Evolutionary conservation across 179 eudicot species (phyloP).

Genomic region (Beta corolliflora): DNA sequence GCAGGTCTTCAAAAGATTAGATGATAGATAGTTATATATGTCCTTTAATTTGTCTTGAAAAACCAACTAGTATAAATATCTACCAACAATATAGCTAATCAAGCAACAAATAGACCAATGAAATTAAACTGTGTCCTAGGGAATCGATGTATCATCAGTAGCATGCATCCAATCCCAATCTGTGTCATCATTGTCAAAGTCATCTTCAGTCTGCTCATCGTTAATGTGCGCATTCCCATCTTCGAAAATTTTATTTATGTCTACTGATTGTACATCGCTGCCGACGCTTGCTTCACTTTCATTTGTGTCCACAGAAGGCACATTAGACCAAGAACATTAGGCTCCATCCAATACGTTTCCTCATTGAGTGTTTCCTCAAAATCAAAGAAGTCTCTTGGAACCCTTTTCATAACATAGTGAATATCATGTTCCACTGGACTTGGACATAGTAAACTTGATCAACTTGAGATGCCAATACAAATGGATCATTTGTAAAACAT

Average conservation of each 20-base stretch:
- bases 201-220: neutral
- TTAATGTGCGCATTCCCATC: no score
- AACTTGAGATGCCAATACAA: neutral
- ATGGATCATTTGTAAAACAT: neutral
- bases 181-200: neutral
- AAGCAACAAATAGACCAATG: no score
- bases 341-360: slow-evolving; percentile 1
- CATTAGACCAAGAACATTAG: neutral
- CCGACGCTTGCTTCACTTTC: no score
- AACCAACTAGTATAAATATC: no score
- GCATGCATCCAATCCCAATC: no score
- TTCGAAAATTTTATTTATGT: neutral
- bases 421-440: neutral
- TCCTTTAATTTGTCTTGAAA: no score
- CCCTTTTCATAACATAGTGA: no score
- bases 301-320: neutral
- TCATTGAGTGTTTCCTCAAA: neutral
- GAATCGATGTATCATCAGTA: neutral
- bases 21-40: no score
- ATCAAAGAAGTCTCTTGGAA: no score
- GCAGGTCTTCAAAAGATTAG: no score
- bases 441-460: neutral
- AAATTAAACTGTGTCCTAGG: neutral
- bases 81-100: neutral
- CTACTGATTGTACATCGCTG: neutral